A percentile compares a stretch with the other conserved stretches of the same genome.
phyloP scores from a whole-genome alignment of 2,329 filamentous ascomycete genomes.

The Penicillium expansum region DNA sequence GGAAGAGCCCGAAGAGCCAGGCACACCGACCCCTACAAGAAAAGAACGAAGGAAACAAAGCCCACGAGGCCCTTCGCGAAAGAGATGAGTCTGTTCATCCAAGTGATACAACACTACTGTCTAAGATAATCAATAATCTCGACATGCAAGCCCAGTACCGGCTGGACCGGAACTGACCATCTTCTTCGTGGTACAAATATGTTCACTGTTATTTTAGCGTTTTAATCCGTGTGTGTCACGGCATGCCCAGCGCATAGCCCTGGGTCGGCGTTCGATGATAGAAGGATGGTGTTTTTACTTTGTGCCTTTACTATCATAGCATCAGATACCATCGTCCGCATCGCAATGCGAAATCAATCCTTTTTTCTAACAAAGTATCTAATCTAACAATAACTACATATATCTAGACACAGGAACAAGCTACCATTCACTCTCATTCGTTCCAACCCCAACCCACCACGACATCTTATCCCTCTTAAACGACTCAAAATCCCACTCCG shows the following conservation, averaged over 20 bases:
- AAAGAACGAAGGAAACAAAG: slow-evolving; percentile 1
- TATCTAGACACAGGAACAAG: neutral
- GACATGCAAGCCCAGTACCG: neutral
- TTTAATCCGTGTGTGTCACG: neutral
- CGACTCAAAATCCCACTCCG: slow-evolving; percentile 84
- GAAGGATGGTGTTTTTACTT: neutral
- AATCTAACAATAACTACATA: neutral
- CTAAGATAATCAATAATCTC: neutral
- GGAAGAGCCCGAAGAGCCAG: slow-evolving; percentile 14
- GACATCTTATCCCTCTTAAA: slow-evolving; percentile 74
- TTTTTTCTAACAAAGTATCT: neutral
- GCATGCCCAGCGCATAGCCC: neutral
- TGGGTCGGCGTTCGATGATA: neutral
- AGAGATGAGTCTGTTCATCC: neutral
- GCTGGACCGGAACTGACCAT: neutral
- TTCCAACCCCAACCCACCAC: slow-evolving; percentile 56
- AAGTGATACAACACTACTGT: neutral
- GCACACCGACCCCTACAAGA: slow-evolving; percentile 24
- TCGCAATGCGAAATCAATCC: neutral
- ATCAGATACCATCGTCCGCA: slow-evolving; percentile 26
- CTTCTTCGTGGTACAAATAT: neutral
- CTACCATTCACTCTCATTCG: slow-evolving; percentile 44
- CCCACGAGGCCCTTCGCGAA: slow-evolving; percentile 1
- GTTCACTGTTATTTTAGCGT: slow-evolving; percentile 4
- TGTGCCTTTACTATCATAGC: slow-evolving; percentile 1